These are phyloP conservation scores for Colletotrichum tofieldiae DNA, from an alignment of 2,329 filamentous ascomycete genomes.

Conservation along the genomic window DNA sequence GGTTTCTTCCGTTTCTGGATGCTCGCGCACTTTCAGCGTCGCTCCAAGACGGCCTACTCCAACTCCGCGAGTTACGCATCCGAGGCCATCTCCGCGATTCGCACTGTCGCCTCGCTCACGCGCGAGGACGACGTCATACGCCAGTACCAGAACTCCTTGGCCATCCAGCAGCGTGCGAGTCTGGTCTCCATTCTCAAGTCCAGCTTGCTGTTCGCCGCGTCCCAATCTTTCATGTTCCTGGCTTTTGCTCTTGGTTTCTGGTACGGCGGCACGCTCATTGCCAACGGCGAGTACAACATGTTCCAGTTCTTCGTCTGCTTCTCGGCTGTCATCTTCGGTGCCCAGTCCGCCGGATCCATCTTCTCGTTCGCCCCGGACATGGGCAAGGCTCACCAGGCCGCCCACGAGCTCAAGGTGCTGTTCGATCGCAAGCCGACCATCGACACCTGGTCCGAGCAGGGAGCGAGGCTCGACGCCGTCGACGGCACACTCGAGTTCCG, in stretches of 20 bases:
- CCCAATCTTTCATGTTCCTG: conserved; percentile 87
- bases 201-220: conserved; percentile 84
- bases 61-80: conserved; percentile 89
- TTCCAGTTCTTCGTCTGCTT: conserved; percentile 97
- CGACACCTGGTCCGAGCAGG: conserved; percentile 84
- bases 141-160: conserved; percentile 79
- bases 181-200: conserved; percentile 83
- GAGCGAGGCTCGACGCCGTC: conserved; percentile 73
- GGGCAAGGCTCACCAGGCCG: conserved; percentile 91
- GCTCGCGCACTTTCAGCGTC: conserved; percentile 83
- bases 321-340: conserved; percentile 88
- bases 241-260: conserved; percentile 92
- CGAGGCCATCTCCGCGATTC: conserved; percentile 93
- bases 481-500: conserved; percentile 90
- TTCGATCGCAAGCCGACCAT: conserved; percentile 88
- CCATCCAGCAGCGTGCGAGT: conserved; percentile 76
- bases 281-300: conserved; percentile 77
- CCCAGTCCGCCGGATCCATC: conserved; percentile 90
- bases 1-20: conserved; percentile 93
- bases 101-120: conserved; percentile 92
- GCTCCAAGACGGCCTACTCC: conserved; percentile 85
- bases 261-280: conserved; percentile 88
- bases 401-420: conserved; percentile 83
- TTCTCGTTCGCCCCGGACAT: conserved; percentile 94
- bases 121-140: conserved; percentile 85